phyloP scores from a whole-genome alignment of 1,139 yeast genomes.

The Hansenula lynferdii region DNA sequence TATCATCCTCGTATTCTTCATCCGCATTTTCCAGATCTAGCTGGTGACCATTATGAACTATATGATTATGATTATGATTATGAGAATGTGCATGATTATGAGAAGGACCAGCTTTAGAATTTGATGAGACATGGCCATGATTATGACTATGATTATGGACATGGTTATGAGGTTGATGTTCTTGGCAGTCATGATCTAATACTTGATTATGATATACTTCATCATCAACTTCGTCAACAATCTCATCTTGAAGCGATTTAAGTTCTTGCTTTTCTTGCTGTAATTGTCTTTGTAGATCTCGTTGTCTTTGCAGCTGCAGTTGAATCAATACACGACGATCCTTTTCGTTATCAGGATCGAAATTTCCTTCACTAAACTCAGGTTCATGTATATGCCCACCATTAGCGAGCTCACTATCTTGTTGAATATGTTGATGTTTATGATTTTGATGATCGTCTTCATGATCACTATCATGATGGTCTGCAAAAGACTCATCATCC shows the following conservation, averaged over 20 bases:
- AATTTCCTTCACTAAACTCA: not conserved
- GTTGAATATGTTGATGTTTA: conserved; percentile 1
- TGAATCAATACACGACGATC: conserved; percentile 8
- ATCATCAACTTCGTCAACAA: conserved; percentile 15
- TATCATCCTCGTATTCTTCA: conserved; percentile 13
- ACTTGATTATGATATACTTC: conserved; percentile 4
- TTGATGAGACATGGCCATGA: too few relatives aligned
- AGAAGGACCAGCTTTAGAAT: too few relatives aligned
- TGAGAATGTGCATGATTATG: too few relatives aligned
- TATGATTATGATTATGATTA: too few relatives aligned
- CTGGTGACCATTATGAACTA: not conserved
- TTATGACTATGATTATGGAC: not conserved
- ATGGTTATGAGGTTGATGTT: not conserved
- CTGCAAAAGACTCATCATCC: conserved; percentile 12
- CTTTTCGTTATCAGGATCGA: conserved; percentile 1
- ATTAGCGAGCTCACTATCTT: too few relatives aligned
- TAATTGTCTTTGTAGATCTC: conserved; percentile 15
- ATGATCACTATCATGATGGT: conserved; percentile 7
- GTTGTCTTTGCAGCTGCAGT: conserved; percentile 15
- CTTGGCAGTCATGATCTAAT: conserved; percentile 8
- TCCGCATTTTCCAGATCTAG: not conserved
- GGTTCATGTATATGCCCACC: not conserved
- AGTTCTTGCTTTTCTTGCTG: conserved; percentile 17
- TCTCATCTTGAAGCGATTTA: conserved; percentile 14
- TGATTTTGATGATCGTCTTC: conserved; percentile 1